Evolutionary conservation across 75 land plant species (phyloP), one percentile per base, ranked within the genome.

Genomic region (Picea sitchensis): DNA sequence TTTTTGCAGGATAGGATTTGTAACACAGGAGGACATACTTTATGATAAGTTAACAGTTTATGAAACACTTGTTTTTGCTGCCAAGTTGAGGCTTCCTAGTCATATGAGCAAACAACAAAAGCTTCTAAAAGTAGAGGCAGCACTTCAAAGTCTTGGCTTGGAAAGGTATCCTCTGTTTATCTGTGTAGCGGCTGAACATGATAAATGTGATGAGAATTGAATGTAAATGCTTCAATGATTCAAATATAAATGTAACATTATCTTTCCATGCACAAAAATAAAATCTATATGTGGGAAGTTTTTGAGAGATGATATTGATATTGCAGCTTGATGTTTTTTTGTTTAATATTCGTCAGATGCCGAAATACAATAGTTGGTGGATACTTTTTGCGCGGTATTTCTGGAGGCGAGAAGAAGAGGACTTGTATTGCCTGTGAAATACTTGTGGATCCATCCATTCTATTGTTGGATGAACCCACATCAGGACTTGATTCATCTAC

Each of bases 401-500:
- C 87, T 3, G 89, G 89, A 20, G 89, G 89, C 2, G 89, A 88
- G 81, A 74, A 80, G 79, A 84, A 85, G 87, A 58, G 87, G 73
- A 84, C 85, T 26, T 85, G 84, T 77, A 85, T 88, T 21, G 89
- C 87, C 30, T 84, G 79, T 32, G 89, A 88, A 78, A 82, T 88
- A 78, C 80, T 88, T 56, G 78, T 85, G 20, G 79, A 88, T 76
- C 89, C 87, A 13, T 85, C 87, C 79, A 36, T 88, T 59, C 79
- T 88, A 34, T 76, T 85, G 21, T 76, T 88, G 56, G 89, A 88
- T 65, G 89, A 88, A 74, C 89, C 87, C 26, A 88, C 89, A 41
- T 88, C 89, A 12, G 89, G 87, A 0, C 86, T 87, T 15, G 89
- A 87, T 79, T 85, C 89, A 7, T 82, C 89, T 21, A 87, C 89